Evolutionary conservation across 768 basidiomycete species (phyloP), one percentile per base, ranked within the genome.

Genomic region (Udeniomyces megalosporus): DNA sequence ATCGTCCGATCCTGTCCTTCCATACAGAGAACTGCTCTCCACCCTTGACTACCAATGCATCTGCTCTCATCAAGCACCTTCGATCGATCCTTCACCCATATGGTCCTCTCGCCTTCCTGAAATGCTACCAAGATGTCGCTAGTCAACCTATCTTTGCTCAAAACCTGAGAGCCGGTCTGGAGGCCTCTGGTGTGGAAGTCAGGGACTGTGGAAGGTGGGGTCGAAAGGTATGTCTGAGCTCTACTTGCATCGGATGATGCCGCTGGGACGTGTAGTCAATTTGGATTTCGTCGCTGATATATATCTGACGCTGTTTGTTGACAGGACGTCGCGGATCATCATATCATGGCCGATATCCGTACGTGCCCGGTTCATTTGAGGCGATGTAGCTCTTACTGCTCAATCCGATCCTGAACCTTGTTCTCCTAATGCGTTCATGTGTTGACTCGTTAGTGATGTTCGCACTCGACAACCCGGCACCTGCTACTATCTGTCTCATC

Each of bases 141-240:
- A 44, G 42, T n/a, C 60, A 61, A 24, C 35, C 45, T 4, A 45
- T 53, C 32, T 61, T 54, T 47, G 60, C 60, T 4, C 45, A 50
- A 50, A 45, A 53, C 45, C 60, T 61, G 29, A 45, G 60, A 24
- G 46, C 60, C 10, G 60, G 60, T 2, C 60, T 61, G 11, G 60
- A 54, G 29, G 60, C 60, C 17, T 52, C 42, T 31, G 60, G 60
- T 2, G 60, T 61, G 17, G 51, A 61, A 38, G 51, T 61, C 42
- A 38, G 60, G 5, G 60, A 61, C 31, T 61, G 60, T 34, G 60
- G 60, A 7, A 42, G 60, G 15, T 61, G 60, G 60, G 60, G 60
- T 4, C 28, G 60, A 11, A 61, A 61, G 44, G 60, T 51, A 51
- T 53, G 42, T 20, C 48, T 53, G n/a, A 20, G 5, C 14, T 28